Percentiles rank a stretch among this genome's conserved stretches.
These are phyloP conservation scores for Blastomyces gilchristii DNA, from an alignment of 2,329 filamentous ascomycete species.

Conservation along the genomic window DNA sequence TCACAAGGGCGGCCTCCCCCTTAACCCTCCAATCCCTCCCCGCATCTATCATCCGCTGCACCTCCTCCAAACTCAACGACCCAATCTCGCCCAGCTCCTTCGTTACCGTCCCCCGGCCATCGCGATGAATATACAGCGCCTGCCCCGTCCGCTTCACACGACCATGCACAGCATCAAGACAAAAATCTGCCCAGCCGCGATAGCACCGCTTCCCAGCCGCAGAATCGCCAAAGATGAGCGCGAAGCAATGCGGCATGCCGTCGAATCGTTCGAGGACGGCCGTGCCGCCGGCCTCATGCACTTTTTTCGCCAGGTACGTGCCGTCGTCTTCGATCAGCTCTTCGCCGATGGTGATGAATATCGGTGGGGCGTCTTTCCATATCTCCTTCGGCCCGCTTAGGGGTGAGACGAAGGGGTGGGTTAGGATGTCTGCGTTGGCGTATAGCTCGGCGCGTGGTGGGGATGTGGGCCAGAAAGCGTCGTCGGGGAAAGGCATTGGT, in stretches of 20 bases:
- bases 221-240: conserved; percentile 43
- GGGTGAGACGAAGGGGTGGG: conserved; percentile 35
- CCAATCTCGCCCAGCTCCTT: conserved; percentile 27
- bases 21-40: conserved; percentile 25
- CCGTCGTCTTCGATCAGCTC: conserved; percentile 35
- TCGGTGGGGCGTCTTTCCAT: conserved; percentile 34
- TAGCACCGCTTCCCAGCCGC: conserved; percentile 44
- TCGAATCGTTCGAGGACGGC: conserved; percentile 35
- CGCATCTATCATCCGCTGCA: conserved; percentile 22
- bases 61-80: conserved; percentile 29
- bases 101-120: conserved; percentile 20
- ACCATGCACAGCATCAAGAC: conserved; percentile 25
- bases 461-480: conserved; percentile 32
- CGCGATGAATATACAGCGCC: conserved; percentile 25
- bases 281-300: conserved; percentile 29
- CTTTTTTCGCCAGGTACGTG: conserved; percentile 31
- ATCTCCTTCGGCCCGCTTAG: conserved; percentile 26
- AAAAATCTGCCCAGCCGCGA: conserved; percentile 47
- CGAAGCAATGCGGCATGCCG: conserved; percentile 44
- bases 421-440: conserved; percentile 28
- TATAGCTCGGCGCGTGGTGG: conserved; percentile 37
- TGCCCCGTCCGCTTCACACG: conserved; percentile 19
- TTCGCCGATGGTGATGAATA: conserved; percentile 34
- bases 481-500: conserved; percentile 24
- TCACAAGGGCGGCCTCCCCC: conserved; percentile 27